A percentile compares a stretch with the other conserved stretches of the same genome.
These are phyloP conservation scores for Quercus tomentella DNA, from an alignment of 331 rosid genomes.

Conservation along the genomic window DNA sequence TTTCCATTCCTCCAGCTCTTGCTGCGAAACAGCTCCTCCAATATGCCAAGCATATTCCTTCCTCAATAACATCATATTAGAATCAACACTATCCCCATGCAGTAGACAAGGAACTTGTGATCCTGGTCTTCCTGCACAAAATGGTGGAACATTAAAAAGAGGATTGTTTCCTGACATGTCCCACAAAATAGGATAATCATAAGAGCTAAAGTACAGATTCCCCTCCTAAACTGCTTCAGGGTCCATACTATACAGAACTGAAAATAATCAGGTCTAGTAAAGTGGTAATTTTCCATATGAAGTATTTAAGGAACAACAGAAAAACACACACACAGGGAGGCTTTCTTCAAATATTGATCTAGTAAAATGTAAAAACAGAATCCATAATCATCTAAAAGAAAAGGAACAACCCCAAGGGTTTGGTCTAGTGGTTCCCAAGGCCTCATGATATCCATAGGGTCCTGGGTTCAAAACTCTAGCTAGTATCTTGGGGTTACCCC, in stretches of 20 bases:
- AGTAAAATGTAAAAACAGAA: background rate
- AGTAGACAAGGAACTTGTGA: slow-evolving; percentile 63
- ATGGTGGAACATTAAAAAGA: slow-evolving; percentile 5
- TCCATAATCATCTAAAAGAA: background rate
- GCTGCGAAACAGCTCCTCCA: slow-evolving; percentile 83
- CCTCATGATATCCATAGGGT: too few relatives aligned
- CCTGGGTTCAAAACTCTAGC: too few relatives aligned
- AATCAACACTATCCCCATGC: slow-evolving; percentile 39
- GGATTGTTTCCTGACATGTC: background rate
- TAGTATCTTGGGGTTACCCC: too few relatives aligned
- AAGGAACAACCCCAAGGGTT: background rate
- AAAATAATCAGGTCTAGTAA: background rate
- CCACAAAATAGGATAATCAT: background rate
- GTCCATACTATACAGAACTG: background rate
- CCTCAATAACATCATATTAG: slow-evolving; percentile 51
- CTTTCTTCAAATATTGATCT: background rate
- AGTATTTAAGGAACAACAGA: background rate
- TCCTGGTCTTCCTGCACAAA: slow-evolving; percentile 63
- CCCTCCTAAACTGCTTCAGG: background rate
- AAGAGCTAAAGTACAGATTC: slow-evolving; percentile 1
- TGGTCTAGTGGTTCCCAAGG: too few relatives aligned
- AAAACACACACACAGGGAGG: background rate
- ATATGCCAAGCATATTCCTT: slow-evolving; percentile 89
- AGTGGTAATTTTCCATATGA: background rate
- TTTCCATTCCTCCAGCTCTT: slow-evolving; percentile 77